Evolutionary conservation across 2,329 filamentous ascomycete genomes (phyloP).

Genomic region (Fonsecaea pugnacius): DNA sequence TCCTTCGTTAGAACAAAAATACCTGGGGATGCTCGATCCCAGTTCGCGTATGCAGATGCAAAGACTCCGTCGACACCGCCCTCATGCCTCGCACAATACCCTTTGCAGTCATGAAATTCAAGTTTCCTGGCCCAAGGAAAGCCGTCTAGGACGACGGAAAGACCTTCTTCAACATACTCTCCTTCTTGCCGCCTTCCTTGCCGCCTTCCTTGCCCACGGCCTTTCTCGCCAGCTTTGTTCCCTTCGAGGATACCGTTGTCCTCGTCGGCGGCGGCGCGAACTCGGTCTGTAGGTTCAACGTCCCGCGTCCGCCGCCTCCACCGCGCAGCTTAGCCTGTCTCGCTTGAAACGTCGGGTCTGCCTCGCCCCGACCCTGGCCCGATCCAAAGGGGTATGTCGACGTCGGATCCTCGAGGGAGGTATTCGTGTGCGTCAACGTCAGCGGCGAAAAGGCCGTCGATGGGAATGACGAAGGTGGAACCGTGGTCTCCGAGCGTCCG

Average conservation of each 20-base stretch:
- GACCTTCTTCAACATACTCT: slow-evolving; percentile 27
- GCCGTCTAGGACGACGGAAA: slow-evolving; percentile 18
- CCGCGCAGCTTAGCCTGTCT: slow-evolving; percentile 9
- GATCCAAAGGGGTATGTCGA: slow-evolving; percentile 6
- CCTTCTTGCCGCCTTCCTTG: slow-evolving; percentile 23
- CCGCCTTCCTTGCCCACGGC: slow-evolving; percentile 17
- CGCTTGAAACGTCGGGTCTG: slow-evolving; percentile 8
- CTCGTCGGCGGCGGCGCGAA: slow-evolving; percentile 25
- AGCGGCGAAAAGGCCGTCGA: slow-evolving; percentile 2
- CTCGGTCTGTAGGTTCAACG: slow-evolving; percentile 29
- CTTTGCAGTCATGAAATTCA: no score
- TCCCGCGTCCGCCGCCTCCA: neutral
- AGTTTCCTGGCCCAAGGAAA: neutral
- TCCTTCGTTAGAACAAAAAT: no score
- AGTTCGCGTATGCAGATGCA: no score
- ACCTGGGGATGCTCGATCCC: no score
- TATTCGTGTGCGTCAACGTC: slow-evolving; percentile 4
- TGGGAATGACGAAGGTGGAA: neutral
- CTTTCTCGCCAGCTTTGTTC: slow-evolving; percentile 10
- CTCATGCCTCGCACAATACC: no score
- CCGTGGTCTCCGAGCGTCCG: neutral
- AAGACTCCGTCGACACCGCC: neutral
- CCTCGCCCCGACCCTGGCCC: slow-evolving; percentile 2
- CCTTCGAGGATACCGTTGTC: neutral
- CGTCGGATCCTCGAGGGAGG: slow-evolving; percentile 5